Conservation (phyloP, 2,329 filamentous ascomycete genomes). For the Sordariomycetes sp. region DNA sequence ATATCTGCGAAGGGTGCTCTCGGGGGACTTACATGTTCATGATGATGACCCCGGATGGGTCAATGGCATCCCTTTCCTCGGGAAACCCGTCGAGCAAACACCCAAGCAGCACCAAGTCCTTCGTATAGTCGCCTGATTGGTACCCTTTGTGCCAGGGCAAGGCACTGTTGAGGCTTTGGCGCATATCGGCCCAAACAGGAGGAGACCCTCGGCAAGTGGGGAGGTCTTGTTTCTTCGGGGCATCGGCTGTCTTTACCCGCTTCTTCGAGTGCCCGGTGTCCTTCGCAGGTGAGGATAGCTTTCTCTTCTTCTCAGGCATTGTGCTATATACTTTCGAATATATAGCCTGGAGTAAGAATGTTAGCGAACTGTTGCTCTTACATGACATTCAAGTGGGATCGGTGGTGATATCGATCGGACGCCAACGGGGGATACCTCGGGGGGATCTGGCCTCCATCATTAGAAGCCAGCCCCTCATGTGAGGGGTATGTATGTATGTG, state of each 20-base stretch:
- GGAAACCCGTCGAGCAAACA: slow-evolving; percentile 48
- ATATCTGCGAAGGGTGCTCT: neutral
- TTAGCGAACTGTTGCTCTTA: neutral
- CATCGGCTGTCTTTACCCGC: neutral
- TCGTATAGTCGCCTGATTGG: slow-evolving; percentile 47
- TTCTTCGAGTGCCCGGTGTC: neutral
- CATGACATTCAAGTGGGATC: neutral
- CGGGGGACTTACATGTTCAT: slow-evolving; percentile 42
- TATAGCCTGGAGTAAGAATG: neutral
- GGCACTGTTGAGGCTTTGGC: slow-evolving; percentile 53
- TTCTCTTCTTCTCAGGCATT: neutral
- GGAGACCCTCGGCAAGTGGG: neutral
- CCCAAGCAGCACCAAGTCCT: slow-evolving; percentile 35
- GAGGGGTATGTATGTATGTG: neutral
- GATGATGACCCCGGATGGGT: slow-evolving; percentile 32
- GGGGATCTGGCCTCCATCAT: neutral
- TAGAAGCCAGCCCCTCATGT: neutral
- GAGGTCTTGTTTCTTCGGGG: neutral
- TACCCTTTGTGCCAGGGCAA: slow-evolving; percentile 51
- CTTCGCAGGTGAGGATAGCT: neutral
- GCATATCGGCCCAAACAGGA: slow-evolving; percentile 42
- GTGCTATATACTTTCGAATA: neutral
- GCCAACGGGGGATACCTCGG: neutral
- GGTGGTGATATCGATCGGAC: neutral
- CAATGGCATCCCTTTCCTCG: slow-evolving; percentile 37